Conservation (phyloP, 2,329 filamentous ascomycete genomes). For the Xylariomycetidae sp. region DNA sequence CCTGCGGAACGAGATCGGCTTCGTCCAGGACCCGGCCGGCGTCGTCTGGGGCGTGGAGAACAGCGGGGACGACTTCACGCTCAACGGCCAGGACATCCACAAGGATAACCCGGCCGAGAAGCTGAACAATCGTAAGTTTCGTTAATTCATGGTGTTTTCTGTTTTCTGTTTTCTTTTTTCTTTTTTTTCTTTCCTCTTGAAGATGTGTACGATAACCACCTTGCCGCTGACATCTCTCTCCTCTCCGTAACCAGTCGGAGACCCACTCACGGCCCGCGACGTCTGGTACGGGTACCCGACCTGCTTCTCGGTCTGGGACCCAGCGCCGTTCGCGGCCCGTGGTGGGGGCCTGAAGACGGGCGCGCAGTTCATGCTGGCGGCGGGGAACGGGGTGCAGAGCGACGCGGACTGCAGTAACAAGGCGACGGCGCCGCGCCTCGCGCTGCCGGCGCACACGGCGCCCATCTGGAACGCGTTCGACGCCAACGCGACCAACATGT, state of each 20-base stretch:
- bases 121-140: constrained; percentile 51
- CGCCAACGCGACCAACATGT: constrained; percentile 42
- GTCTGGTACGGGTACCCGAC: constrained; percentile 55
- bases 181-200: background rate
- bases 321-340: constrained; percentile 28
- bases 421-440: constrained; percentile 37
- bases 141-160: no score
- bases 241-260: constrained; percentile 18
- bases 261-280: constrained; percentile 23
- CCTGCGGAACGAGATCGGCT: constrained; percentile 59
- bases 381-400: constrained; percentile 9
- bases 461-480: constrained; percentile 60
- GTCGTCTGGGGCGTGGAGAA: constrained; percentile 36
- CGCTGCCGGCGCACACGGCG: constrained; percentile 56
- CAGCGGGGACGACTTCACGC: constrained; percentile 37
- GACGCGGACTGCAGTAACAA: constrained; percentile 16
- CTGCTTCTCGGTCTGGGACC: constrained; percentile 54
- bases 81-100: constrained; percentile 50
- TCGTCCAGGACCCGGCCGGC: constrained; percentile 43
- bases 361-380: constrained; percentile 15
- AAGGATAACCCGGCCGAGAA: constrained; percentile 61
- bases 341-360: constrained; percentile 13
- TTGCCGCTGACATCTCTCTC: no score
- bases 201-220: no score
- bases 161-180: no score